Base-by-base conservation (phyloP, 352 stramenopile genomes). In the Pythium plurisporium region DNA sequence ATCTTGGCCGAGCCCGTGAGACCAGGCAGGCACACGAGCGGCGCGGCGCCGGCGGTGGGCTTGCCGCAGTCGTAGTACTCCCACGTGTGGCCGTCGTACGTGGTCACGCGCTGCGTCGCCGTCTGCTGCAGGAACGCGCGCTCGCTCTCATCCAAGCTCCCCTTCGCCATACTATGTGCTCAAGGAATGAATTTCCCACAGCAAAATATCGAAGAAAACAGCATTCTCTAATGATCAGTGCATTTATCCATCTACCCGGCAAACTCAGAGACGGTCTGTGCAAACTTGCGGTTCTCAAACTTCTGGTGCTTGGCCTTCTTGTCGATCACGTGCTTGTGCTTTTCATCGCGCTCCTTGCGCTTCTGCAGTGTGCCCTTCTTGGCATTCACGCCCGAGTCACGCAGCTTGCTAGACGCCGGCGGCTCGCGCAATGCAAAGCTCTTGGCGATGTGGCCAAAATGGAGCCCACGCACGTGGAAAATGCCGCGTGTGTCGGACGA, bases 401-500 rank as follows among this genome's bases (percentile, higher is more conserved):
- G 82, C 61, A 94, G 60, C 54, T 94, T 92, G 30, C 67, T 73
- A 11, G 85, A 94, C 41, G 85, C 85, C 12, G 86, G 84, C 22
- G 83, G 82, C 27, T 95, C 86, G 5, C 86, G 86, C 48, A 97
- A 67, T 26, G 79, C 91, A 67, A 98, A 98, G 62, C 86, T 95
- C 62, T 96, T 96, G 36, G 94, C 90, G 47, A 97, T 87, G 63
- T 98, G 94, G 31, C 94, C 94, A 36, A 98, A 92, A 64, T 98
- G 94, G 30, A 98, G 73, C 12, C 75, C 85, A 29, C 91, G 85
- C 27, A 98, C 84, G 62, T 98, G 87, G 69, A 98, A 98, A 47
- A 97, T 96, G 44, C 78, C 69, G 64, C 89, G 86, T 43, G 82
- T 94, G 61, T 98, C 89, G 9, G 79, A 91, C 47, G 80, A 83